Evolutionary conservation across 306 rosid genomes (phyloP), one percentile per base, ranked within the genome.

Genomic region (Lablab purpureus): DNA sequence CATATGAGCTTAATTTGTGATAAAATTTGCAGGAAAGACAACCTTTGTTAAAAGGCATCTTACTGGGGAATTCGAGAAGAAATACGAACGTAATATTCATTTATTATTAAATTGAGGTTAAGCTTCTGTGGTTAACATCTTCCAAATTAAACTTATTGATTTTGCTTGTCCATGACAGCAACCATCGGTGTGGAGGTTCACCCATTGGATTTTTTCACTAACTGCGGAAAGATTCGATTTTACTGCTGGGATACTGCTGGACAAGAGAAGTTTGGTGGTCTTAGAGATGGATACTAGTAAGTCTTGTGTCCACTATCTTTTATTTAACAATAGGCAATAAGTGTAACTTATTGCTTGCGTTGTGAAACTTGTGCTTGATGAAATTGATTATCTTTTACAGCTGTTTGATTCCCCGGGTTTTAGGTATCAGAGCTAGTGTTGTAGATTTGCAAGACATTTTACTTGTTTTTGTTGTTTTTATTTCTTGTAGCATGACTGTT

Each of bases 161-260:
- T 75, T 55, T 75, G 14, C 8, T 63, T 65, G 0, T 51, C 5
- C 0, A 0, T 1, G 15, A 55, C 82, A 92, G 94, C 97, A 10
- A 92, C 97, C 3, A 92, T 92, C 49, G 94, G 97, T 21, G 97
- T 92, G 49, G 97, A 92, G 51, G 97, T 92, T 5, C 97, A 90
- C 47, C 97, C 94, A 0, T 59, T 92, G 79, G 97, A 92, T 72
- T 92, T 92, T 10, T 90, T 88, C 84, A 92, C 94, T 1, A 92
- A 90, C 87, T 92, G 94, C 56, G 97, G 94, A 15, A 88, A 90
- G 49, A 81, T 92, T 71, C 87, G 97, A 0, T 92, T 92, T 78
- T 88, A 90, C 66, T 92, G 97, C 81, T 92, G 97, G 97, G 94
- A 92, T 73, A 91, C 93, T 2, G 96, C 96, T 1, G 96, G 96